Evolutionary conservation across 768 basidiomycete species (phyloP).

Genomic region (Rubroboletus pulcherrimus): DNA sequence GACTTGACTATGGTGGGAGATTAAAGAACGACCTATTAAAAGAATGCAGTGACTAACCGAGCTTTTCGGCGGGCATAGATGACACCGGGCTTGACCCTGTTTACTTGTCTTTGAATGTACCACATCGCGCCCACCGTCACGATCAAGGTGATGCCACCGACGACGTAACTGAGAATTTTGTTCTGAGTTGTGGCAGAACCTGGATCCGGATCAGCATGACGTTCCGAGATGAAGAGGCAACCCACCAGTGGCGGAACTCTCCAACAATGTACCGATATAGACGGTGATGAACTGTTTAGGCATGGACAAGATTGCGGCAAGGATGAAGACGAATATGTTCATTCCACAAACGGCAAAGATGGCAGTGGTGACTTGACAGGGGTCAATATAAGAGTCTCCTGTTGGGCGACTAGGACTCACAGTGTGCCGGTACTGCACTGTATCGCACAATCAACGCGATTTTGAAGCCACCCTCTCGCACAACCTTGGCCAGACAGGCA

Average conservation of each 20-base stretch:
- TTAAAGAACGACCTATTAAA: not conserved
- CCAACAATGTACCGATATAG: constrained; percentile 81
- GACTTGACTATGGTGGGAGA: constrained; percentile 42
- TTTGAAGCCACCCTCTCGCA: constrained; percentile 86
- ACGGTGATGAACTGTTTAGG: constrained; percentile 93
- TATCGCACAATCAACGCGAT: constrained; percentile 74
- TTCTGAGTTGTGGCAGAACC: constrained; percentile 37
- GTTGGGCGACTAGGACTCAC: constrained; percentile 38
- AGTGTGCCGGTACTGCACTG: constrained; percentile 85
- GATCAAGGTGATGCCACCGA: constrained; percentile 62
- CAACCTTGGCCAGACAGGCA: constrained; percentile 59
- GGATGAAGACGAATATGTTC: constrained; percentile 67
- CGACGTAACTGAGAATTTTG: constrained; percentile 63
- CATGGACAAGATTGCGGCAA: constrained; percentile 78
- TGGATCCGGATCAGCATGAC: constrained; percentile 7
- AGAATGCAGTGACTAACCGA: constrained; percentile 38
- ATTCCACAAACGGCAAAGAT: constrained; percentile 90
- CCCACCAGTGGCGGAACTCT: constrained; percentile 38
- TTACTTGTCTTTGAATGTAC: constrained; percentile 77
- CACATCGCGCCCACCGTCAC: constrained; percentile 78
- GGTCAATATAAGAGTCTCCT: not conserved
- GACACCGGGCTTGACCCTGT: constrained; percentile 59
- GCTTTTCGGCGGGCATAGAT: constrained; percentile 70
- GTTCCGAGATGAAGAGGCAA: not conserved
- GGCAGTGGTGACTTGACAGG: constrained; percentile 69